A percentile compares a stretch with the other conserved stretches of the same genome.
Evolutionary conservation across 1,139 yeast genomes (phyloP).

Genomic region (Candida tunisiensis): DNA sequence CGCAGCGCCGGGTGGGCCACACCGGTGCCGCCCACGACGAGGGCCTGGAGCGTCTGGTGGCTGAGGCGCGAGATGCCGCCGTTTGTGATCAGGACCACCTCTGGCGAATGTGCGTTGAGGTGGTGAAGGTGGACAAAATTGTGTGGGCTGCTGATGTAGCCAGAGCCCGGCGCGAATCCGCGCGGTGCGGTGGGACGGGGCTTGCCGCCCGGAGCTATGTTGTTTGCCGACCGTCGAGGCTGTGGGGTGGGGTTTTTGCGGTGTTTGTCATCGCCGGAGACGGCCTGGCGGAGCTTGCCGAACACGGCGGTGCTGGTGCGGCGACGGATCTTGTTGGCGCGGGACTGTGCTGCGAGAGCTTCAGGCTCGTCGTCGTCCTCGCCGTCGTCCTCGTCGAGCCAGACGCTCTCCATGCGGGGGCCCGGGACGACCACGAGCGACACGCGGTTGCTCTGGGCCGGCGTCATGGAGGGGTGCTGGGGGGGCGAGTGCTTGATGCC

Average conservation of each 20-base stretch:
- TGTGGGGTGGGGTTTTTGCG: neutral
- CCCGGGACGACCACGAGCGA: slow-evolving; percentile 1
- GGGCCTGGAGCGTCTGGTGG: neutral
- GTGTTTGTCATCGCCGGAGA: neutral
- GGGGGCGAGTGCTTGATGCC: too few species aligned
- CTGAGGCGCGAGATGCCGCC: neutral
- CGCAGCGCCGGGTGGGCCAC: neutral
- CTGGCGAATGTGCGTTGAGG: too few species aligned
- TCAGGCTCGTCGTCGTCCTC: slow-evolving; percentile 2
- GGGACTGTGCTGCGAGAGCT: neutral
- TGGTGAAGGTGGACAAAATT: slow-evolving; percentile 13
- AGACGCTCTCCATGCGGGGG: slow-evolving; percentile 12
- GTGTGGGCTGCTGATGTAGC: slow-evolving; percentile 10
- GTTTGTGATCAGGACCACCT: too few species aligned
- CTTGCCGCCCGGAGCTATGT: slow-evolving; percentile 1
- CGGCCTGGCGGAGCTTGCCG: neutral
- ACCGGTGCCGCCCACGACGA: neutral
- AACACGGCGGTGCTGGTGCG: neutral
- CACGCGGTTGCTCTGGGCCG: neutral
- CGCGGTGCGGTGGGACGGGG: neutral
- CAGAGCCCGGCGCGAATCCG: too few species aligned
- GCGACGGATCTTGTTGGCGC: neutral
- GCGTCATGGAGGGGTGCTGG: too few species aligned
- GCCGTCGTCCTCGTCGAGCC: slow-evolving; percentile 12
- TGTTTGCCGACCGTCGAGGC: slow-evolving; percentile 1